phyloP scores from a whole-genome alignment of 768 basidiomycete species.

The Calocybe cyanea region DNA sequence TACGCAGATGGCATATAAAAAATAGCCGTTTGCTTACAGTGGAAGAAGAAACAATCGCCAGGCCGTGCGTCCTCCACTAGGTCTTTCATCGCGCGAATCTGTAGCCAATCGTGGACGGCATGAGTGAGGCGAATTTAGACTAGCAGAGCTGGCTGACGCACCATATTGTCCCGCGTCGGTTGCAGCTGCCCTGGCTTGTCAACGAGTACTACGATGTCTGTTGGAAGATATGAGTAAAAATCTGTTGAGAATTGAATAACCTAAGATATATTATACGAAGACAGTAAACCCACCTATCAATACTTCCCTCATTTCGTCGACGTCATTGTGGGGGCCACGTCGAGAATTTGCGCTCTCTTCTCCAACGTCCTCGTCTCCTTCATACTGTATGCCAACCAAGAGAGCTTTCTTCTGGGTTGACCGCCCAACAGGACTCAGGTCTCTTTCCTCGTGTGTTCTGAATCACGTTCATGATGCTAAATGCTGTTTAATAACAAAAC shows the following conservation, averaged over 20 bases:
- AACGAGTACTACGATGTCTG: constrained; percentile 41
- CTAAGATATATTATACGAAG: too few species aligned
- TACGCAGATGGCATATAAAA: background rate
- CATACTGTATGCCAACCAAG: constrained; percentile 33
- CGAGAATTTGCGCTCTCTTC: constrained; percentile 15
- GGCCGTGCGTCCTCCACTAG: constrained; percentile 40
- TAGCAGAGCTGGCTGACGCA: too few species aligned
- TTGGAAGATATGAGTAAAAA: constrained; percentile 31
- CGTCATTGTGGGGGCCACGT: constrained; percentile 35
- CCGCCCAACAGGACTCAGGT: constrained; percentile 6
- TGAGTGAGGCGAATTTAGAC: too few species aligned
- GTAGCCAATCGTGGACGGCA: too few species aligned
- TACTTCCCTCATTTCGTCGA: constrained; percentile 27
- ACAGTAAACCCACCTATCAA: constrained; percentile 34
- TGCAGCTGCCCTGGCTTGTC: constrained; percentile 26
- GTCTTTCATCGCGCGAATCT: constrained; percentile 40
- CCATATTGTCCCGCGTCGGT: background rate
- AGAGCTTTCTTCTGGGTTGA: constrained; percentile 27
- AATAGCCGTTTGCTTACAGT: constrained; percentile 34
- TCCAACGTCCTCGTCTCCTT: constrained; percentile 12
- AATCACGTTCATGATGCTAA: constrained; percentile 17
- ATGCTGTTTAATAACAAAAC: too few species aligned
- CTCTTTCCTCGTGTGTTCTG: constrained; percentile 8
- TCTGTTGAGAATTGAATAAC: constrained; percentile 22
- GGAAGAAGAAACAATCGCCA: constrained; percentile 55